A percentile compares a stretch with the other conserved stretches of the same genome.
Conservation (phyloP, 257 asterid species). For the Penstemon barbatus region DNA sequence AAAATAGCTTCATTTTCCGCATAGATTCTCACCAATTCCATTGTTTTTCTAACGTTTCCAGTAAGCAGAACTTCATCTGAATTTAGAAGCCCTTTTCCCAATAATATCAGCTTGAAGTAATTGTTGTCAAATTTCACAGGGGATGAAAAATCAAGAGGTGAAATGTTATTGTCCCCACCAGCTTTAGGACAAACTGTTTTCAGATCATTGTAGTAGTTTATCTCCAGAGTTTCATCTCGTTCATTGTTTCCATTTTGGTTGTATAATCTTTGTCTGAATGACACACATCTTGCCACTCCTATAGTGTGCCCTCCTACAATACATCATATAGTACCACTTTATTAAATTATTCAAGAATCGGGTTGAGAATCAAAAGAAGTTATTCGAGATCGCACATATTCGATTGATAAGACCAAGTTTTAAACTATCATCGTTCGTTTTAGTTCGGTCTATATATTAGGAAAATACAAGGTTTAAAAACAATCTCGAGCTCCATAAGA, state of each 20-base stretch:
- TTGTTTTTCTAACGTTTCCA: slow-evolving; percentile 43
- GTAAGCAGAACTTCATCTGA: slow-evolving; percentile 68
- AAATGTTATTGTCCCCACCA: slow-evolving; percentile 69
- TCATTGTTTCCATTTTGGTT: slow-evolving; percentile 64
- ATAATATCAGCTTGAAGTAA: slow-evolving; percentile 58
- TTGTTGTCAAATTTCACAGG: slow-evolving; percentile 73
- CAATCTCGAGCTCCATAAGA: too few relatives aligned
- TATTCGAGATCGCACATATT: too few relatives aligned
- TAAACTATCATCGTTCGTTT: too few relatives aligned
- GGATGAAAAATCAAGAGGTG: slow-evolving; percentile 67
- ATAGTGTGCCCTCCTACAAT: slow-evolving; percentile 70
- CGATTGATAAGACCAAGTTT: too few relatives aligned
- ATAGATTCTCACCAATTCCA: slow-evolving; percentile 51
- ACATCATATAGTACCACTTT: background rate
- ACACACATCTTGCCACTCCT: slow-evolving; percentile 73
- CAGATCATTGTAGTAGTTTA: slow-evolving; percentile 47
- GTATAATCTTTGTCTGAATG: slow-evolving; percentile 71
- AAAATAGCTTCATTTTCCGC: slow-evolving; percentile 59
- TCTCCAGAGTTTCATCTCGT: slow-evolving; percentile 64
- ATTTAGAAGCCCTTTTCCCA: slow-evolving; percentile 68
- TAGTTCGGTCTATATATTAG: too few relatives aligned
- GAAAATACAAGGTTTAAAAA: too few relatives aligned
- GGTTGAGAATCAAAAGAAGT: too few relatives aligned
- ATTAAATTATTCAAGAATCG: background rate
- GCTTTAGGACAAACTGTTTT: slow-evolving; percentile 55